phyloP scores from a whole-genome alignment of 2,329 filamentous ascomycete species.

The Plectosphaerella cucumerina region DNA sequence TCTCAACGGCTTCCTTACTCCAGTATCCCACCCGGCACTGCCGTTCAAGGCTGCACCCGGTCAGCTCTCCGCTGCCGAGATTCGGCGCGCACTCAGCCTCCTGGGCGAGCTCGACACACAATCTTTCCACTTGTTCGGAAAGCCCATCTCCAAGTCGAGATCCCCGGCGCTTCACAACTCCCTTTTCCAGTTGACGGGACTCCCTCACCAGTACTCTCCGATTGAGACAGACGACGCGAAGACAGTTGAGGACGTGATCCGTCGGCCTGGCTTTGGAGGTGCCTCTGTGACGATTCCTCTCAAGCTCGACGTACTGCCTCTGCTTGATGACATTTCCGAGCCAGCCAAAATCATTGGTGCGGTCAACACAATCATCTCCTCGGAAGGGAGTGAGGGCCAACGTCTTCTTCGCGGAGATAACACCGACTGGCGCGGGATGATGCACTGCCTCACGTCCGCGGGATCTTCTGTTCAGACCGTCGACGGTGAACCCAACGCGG shows the following conservation, averaged over 20 bases:
- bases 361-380: slow-evolving; percentile 85
- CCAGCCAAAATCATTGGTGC: slow-evolving; percentile 83
- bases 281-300: slow-evolving; percentile 94
- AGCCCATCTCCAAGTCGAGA: slow-evolving; percentile 74
- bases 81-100: slow-evolving; percentile 71
- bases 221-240: slow-evolving; percentile 67
- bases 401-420: slow-evolving; percentile 75
- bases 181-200: slow-evolving; percentile 69
- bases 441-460: slow-evolving; percentile 67
- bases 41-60: slow-evolving; percentile 92
- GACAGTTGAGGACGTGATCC: slow-evolving; percentile 63
- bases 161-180: slow-evolving; percentile 89
- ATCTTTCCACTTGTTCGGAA: slow-evolving; percentile 84
- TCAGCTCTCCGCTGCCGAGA: slow-evolving; percentile 86
- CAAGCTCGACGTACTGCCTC: slow-evolving; percentile 79
- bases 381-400: slow-evolving; percentile 17
- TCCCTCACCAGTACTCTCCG: slow-evolving; percentile 78
- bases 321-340: slow-evolving; percentile 75
- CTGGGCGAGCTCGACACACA: slow-evolving; percentile 73
- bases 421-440: slow-evolving; percentile 95
- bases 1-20: slow-evolving; percentile 88
- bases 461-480: slow-evolving; percentile 47
- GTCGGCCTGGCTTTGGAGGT: slow-evolving; percentile 74
- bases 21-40: slow-evolving; percentile 84
- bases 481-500: slow-evolving; percentile 36